A percentile compares a stretch with the other conserved stretches of the same genome.
These are phyloP conservation scores for Hanseniaspora meyeri DNA, from an alignment of 805 yeast species.

Conservation along the genomic window DNA sequence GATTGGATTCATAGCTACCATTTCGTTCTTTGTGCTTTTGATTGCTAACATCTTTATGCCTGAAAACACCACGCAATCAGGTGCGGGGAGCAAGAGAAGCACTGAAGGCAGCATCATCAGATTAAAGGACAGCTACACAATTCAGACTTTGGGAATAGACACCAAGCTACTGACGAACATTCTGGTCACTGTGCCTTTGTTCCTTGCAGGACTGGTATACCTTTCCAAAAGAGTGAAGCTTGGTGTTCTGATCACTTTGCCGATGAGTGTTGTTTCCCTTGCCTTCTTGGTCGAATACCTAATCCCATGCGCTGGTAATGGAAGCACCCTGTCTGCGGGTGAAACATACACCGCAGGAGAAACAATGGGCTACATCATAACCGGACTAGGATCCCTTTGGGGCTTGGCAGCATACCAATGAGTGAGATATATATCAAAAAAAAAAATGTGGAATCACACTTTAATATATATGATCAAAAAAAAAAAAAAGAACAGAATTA, in stretches of 20 bases:
- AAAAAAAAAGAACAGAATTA: neutral
- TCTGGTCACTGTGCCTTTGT: neutral
- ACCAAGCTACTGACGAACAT: constrained; percentile 3
- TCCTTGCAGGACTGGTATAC: constrained; percentile 7
- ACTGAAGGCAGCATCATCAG: neutral
- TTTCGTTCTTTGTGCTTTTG: neutral
- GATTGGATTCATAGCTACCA: constrained; percentile 3
- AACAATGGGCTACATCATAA: neutral
- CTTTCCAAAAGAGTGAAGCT: constrained; percentile 5
- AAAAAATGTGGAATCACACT: neutral
- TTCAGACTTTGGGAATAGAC: neutral
- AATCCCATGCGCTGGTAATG: neutral
- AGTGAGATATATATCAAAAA: neutral
- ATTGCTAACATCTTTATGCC: neutral
- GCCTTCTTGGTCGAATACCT: neutral
- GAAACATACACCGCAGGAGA: constrained; percentile 3
- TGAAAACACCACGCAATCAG: neutral
- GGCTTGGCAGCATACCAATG: constrained; percentile 2
- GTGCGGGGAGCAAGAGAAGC: neutral
- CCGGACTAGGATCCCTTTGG: constrained; percentile 11
- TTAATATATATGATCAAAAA: neutral
- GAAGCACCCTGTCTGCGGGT: neutral
- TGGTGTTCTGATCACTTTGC: constrained; percentile 5
- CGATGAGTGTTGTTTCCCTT: constrained; percentile 3
- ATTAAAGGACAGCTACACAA: neutral